Evolutionary conservation across 1,139 yeast genomes (phyloP).

Genomic region (Pneumocystis jirovecii): DNA sequence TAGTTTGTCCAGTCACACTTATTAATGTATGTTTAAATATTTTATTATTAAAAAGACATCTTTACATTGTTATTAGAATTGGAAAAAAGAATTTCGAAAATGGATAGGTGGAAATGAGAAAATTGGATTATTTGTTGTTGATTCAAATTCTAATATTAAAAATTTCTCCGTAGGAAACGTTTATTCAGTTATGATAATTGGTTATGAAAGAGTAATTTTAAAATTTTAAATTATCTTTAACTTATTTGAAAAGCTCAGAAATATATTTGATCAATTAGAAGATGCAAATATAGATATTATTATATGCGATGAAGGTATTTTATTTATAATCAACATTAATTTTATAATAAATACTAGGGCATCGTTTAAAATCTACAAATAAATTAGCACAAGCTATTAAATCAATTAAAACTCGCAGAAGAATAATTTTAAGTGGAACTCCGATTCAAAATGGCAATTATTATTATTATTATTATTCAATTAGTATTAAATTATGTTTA

Average conservation of each 20-base stretch:
- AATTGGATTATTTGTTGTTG: slow-evolving; percentile 29
- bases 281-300: slow-evolving; percentile 47
- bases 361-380: slow-evolving; percentile 8
- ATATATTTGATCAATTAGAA: slow-evolving; percentile 40
- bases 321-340: slow-evolving; percentile 47
- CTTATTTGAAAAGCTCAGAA: slow-evolving; percentile 33
- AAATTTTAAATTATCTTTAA: neutral
- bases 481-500: slow-evolving; percentile 6
- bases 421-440: slow-evolving; percentile 70
- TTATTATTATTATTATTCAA: neutral
- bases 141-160: slow-evolving; percentile 36
- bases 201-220: slow-evolving; percentile 44
- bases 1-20: slow-evolving; percentile 86
- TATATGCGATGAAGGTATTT: slow-evolving; percentile 91
- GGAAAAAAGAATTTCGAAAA: slow-evolving; percentile 77
- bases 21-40: slow-evolving; percentile 23
- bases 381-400: neutral
- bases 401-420: slow-evolving; percentile 37
- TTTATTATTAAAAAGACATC: neutral
- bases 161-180: slow-evolving; percentile 58
- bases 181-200: slow-evolving; percentile 69
- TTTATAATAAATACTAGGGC: slow-evolving; percentile 4
- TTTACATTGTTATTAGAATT: slow-evolving; percentile 36
- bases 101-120: slow-evolving; percentile 61
- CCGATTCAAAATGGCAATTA: slow-evolving; percentile 62